These are phyloP conservation scores for Diversispora eburnea DNA, from an alignment of 192 early-diverging fungal genomes.

Conservation along the genomic window DNA sequence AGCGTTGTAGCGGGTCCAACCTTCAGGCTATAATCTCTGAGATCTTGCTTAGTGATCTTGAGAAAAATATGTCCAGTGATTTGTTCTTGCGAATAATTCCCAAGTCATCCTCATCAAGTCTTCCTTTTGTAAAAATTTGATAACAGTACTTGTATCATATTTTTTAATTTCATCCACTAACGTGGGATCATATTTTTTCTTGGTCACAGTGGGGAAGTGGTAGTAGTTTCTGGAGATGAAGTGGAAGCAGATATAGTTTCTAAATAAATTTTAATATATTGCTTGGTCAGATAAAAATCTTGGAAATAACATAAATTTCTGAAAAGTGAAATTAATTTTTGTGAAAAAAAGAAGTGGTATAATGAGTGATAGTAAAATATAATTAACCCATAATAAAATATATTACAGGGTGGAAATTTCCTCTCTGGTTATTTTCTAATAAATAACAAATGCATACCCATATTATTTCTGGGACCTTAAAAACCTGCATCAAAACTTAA, in stretches of 20 bases:
- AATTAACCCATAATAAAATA: too few relatives aligned
- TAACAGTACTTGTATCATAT: neutral
- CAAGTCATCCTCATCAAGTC: neutral
- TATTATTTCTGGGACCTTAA: constrained; percentile 10
- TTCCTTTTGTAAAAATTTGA: neutral
- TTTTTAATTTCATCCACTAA: constrained; percentile 4
- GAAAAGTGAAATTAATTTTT: too few relatives aligned
- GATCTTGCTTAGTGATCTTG: neutral
- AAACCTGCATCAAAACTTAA: constrained; percentile 19
- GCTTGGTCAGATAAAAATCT: too few relatives aligned
- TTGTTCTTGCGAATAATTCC: neutral
- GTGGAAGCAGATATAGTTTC: neutral
- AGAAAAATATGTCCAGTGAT: neutral
- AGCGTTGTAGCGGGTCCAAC: neutral
- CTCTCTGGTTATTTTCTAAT: too few relatives aligned
- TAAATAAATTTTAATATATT: too few relatives aligned
- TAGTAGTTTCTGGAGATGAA: neutral
- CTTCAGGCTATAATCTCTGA: neutral
- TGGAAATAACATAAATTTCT: too few relatives aligned
- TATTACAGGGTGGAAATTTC: too few relatives aligned
- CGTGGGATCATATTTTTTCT: neutral
- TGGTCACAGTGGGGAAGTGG: too few relatives aligned
- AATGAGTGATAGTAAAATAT: too few relatives aligned
- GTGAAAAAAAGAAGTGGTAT: too few relatives aligned
- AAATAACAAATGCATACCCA: too few relatives aligned